A percentile compares a stretch with the other conserved stretches of the same genome.
Evolutionary conservation across 495 filamentous ascomycete species (phyloP).

Genomic region (Amphirosellinia nigrospora): DNA sequence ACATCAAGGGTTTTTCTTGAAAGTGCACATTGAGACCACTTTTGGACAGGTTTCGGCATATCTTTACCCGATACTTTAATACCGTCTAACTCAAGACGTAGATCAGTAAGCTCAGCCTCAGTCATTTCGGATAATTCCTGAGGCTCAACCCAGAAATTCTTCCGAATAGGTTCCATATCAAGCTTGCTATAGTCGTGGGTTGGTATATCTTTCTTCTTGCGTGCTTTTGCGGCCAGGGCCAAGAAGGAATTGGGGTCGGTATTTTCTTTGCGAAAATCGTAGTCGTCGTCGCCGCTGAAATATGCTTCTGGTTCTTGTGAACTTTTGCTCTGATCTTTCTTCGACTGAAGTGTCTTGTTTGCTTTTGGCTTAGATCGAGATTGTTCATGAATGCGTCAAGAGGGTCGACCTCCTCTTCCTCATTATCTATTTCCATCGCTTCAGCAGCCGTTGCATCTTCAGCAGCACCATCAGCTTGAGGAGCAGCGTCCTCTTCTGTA

Average conservation of each 20-base stretch:
- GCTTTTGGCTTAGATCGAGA: constrained; percentile 58
- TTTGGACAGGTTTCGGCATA: constrained; percentile 89
- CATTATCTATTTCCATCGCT: constrained; percentile 51
- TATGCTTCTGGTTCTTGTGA: constrained; percentile 78
- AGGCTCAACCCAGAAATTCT: constrained; percentile 93
- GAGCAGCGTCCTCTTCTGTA: constrained; percentile 44
- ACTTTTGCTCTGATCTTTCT: constrained; percentile 31
- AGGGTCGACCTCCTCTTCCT: constrained; percentile 84
- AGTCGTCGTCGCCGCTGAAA: constrained; percentile 84
- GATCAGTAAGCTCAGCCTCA: constrained; percentile 78
- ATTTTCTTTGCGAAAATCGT: constrained; percentile 74
- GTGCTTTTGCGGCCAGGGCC: constrained; percentile 79
- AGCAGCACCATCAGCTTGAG: constrained; percentile 33
- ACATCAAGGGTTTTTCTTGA: constrained; percentile 88
- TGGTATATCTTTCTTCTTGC: constrained; percentile 97
- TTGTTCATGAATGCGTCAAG: constrained; percentile 95
- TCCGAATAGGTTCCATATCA: constrained; percentile 84
- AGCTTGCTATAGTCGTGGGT: constrained; percentile 82
- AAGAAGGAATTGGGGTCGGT: constrained; percentile 81
- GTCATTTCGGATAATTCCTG: constrained; percentile 83
- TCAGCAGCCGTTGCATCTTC: constrained; percentile 40
- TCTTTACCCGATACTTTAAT: constrained; percentile 90
- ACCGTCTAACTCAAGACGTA: constrained; percentile 87
- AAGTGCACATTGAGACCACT: constrained; percentile 95
- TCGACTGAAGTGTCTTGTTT: constrained; percentile 27